Conservation (phyloP, 139 green algal genomes). For the Micractinium conductrix region DNA sequence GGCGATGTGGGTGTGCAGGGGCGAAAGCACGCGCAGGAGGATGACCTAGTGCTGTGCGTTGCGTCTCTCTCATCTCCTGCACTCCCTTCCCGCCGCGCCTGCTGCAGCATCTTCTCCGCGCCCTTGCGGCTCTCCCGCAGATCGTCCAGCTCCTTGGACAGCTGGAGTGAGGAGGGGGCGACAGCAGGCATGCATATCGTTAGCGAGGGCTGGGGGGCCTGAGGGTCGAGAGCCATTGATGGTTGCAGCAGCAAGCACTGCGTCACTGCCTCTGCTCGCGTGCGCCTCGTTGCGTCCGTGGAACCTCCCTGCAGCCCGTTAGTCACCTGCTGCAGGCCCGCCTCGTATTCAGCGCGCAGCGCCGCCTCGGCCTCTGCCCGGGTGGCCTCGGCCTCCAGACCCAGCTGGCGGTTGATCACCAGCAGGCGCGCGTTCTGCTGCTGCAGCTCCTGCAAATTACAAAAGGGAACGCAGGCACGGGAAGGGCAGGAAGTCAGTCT, state of each 20-base stretch:
- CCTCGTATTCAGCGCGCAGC: slow-evolving; percentile 38
- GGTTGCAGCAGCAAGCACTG: not conserved
- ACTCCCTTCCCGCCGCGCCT: not conserved
- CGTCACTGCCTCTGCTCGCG: too few relatives aligned
- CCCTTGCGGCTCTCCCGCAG: slow-evolving; percentile 12
- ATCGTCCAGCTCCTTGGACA: slow-evolving; percentile 37
- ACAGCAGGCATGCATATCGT: too few relatives aligned
- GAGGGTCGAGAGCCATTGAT: too few relatives aligned
- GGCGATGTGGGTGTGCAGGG: too few relatives aligned
- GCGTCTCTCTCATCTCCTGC: not conserved
- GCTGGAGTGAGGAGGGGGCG: not conserved
- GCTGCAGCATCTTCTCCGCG: slow-evolving; percentile 42
- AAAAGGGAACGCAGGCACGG: too few relatives aligned
- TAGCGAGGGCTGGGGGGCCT: not conserved
- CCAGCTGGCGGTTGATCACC: slow-evolving; percentile 55
- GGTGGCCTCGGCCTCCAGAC: slow-evolving; percentile 44
- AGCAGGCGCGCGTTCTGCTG: slow-evolving; percentile 58
- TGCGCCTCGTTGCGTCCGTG: too few relatives aligned
- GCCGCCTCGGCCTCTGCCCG: slow-evolving; percentile 20
- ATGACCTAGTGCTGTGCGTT: too few relatives aligned
- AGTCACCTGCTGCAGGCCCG: slow-evolving; percentile 18
- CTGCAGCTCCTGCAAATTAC: slow-evolving; percentile 56
- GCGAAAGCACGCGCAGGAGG: too few relatives aligned
- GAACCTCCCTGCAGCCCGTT: too few relatives aligned
- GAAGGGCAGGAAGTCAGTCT: too few relatives aligned